Evolutionary conservation across 1,284 basidiomycete genomes (phyloP).

Genomic region (Cryptococcus deneoformans): DNA sequence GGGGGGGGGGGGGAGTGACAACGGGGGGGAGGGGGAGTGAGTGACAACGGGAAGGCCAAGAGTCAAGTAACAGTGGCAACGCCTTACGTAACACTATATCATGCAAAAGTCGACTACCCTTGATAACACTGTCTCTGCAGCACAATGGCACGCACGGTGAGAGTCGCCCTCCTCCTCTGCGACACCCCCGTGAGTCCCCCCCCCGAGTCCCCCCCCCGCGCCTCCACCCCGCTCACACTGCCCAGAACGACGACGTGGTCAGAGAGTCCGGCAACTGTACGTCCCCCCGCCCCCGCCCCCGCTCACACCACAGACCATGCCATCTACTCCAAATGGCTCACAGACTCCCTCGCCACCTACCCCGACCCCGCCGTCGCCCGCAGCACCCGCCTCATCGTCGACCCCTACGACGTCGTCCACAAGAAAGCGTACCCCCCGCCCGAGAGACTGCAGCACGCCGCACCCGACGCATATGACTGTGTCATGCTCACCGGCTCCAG

Average conservation of each 20-base stretch:
- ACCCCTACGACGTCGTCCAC: constrained; percentile 54
- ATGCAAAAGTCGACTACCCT: too few species aligned
- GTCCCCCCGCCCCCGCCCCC: constrained; percentile 1
- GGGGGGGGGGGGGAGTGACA: too few species aligned
- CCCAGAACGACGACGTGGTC: constrained; percentile 38
- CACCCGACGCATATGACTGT: constrained; percentile 43
- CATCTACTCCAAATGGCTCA: constrained; percentile 49
- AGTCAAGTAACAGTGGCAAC: too few species aligned
- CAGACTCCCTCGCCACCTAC: constrained; percentile 35
- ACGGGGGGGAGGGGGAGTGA: too few species aligned
- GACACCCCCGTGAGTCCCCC: constrained; percentile 41
- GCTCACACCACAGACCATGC: constrained; percentile 34
- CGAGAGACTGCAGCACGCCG: constrained; percentile 45
- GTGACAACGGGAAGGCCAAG: too few species aligned
- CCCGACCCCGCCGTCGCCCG: constrained; percentile 25
- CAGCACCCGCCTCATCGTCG: constrained; percentile 46
- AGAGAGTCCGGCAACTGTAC: constrained; percentile 44
- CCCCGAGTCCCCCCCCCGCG: not conserved
- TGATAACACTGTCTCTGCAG: too few species aligned
- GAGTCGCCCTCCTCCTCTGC: constrained; percentile 47
- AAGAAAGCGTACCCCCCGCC: constrained; percentile 51
- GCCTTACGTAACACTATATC: too few species aligned
- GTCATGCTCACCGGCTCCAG: constrained; percentile 56
- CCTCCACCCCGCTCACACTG: not conserved
- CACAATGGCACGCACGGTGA: constrained; percentile 13